phyloP scores from a whole-genome alignment of 1,284 basidiomycete genomes.

The Fomes fomentarius region DNA sequence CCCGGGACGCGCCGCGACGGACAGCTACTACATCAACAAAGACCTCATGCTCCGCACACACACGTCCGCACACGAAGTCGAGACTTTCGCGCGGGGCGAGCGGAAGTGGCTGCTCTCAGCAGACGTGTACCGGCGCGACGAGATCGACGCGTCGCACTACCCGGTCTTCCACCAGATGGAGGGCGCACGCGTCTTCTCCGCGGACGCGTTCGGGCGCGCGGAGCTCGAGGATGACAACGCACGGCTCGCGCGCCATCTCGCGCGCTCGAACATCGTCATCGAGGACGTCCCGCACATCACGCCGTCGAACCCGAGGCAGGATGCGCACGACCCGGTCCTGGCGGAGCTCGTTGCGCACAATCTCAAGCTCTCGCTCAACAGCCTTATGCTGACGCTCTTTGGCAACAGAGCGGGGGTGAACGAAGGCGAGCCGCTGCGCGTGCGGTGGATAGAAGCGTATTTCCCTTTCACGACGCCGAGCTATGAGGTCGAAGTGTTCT shows the following conservation, averaged over 20 bases:
- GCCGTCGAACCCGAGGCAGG: slow-evolving; percentile 81
- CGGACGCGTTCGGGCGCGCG: slow-evolving; percentile 53
- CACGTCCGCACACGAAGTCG: slow-evolving; percentile 97
- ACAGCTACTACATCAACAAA: slow-evolving; percentile 96
- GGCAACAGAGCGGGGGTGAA: slow-evolving; percentile 54
- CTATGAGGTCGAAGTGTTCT: slow-evolving; percentile 98
- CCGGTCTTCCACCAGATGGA: slow-evolving; percentile 99
- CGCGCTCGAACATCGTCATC: slow-evolving; percentile 77
- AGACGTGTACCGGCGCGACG: slow-evolving; percentile 98
- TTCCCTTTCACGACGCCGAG: slow-evolving; percentile 99
- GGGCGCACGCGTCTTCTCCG: slow-evolving; percentile 82
- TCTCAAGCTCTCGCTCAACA: slow-evolving; percentile 92
- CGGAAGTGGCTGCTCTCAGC: slow-evolving; percentile 91
- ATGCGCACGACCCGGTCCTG: slow-evolving; percentile 71
- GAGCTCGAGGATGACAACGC: slow-evolving; percentile 70
- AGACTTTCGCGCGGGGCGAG: slow-evolving; percentile 80
- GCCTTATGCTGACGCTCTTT: slow-evolving; percentile 86
- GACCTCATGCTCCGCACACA: slow-evolving; percentile 94
- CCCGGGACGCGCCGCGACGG: slow-evolving; percentile 87
- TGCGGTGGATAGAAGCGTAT: slow-evolving; percentile 97
- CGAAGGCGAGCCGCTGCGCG: slow-evolving; percentile 70
- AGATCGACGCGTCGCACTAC: slow-evolving; percentile 97
- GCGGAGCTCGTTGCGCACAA: slow-evolving; percentile 80
- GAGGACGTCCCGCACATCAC: slow-evolving; percentile 83
- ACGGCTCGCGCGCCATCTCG: slow-evolving; percentile 62